phyloP scores from a whole-genome alignment of 495 filamentous ascomycete species.

The Neurospora sp. region DNA sequence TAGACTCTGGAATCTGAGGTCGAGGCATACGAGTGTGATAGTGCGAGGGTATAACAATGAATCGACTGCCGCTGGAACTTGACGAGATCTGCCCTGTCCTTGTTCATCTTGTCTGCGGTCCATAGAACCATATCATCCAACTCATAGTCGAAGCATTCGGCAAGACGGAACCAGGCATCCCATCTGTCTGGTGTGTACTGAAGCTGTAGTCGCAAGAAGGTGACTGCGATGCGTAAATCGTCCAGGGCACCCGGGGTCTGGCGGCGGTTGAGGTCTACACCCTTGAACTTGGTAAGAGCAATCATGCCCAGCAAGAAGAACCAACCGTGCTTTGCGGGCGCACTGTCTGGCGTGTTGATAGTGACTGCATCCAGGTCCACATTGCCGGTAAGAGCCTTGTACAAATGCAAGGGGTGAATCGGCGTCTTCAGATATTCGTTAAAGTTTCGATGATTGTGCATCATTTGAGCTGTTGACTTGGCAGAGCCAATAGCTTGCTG shows the following conservation, averaged over 20 bases:
- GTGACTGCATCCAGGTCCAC: slow-evolving; percentile 48
- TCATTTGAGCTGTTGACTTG: slow-evolving; percentile 58
- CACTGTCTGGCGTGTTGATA: slow-evolving; percentile 38
- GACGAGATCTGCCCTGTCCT: slow-evolving; percentile 62
- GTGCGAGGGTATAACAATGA: slow-evolving; percentile 85
- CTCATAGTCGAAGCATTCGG: slow-evolving; percentile 83
- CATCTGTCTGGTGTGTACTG: slow-evolving; percentile 77
- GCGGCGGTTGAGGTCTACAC: slow-evolving; percentile 59
- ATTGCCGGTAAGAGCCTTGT: slow-evolving; percentile 65
- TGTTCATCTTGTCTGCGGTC: slow-evolving; percentile 95
- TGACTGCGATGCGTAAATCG: slow-evolving; percentile 74
- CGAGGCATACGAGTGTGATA: slow-evolving; percentile 58
- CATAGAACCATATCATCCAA: slow-evolving; percentile 87
- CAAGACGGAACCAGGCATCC: slow-evolving; percentile 94
- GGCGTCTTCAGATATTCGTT: slow-evolving; percentile 66
- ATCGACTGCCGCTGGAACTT: slow-evolving; percentile 73
- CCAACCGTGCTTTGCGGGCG: slow-evolving; percentile 75
- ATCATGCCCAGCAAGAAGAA: slow-evolving; percentile 87
- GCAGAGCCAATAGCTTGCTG: slow-evolving; percentile 50
- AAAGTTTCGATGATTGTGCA: slow-evolving; percentile 65
- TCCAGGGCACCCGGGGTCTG: slow-evolving; percentile 67
- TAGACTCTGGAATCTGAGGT: slow-evolving; percentile 39
- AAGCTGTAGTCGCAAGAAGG: slow-evolving; percentile 74
- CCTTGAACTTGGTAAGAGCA: slow-evolving; percentile 75
- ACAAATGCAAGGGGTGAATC: slow-evolving; percentile 74